Evolutionary conservation across 2,329 filamentous ascomycete genomes (phyloP), one percentile per base, ranked within the genome.

Genomic region (Mariannaea elegans): DNA sequence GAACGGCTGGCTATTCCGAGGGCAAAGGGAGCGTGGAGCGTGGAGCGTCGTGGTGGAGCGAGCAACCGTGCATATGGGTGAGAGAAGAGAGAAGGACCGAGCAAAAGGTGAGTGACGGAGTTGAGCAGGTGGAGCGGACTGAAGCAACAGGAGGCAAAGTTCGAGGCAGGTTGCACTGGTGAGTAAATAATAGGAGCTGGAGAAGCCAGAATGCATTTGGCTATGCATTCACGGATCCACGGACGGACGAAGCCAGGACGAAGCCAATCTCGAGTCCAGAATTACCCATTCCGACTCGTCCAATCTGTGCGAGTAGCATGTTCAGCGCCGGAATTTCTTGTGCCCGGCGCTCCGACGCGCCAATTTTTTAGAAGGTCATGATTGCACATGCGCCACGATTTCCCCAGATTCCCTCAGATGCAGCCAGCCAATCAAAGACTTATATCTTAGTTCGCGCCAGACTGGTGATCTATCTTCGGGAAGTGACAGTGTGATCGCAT

Each of bases 11-110:
- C 54, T 68, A 55, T 61, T 60, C 49, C 62, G 61, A 69, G 65
- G 62, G 59, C 59, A 65, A 67, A 65, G 59, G 63, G 59, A 62
- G 65, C 62, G 67, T 68, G 66, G 67, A 69, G 56, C 54, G 65
- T 69, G 58, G 60, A 51, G 68, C 59, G 65, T 64, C 57, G 63
- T 64, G 64, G 64, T 69, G 63, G 68, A 71, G 68, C 60, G 62
- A 68, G 66, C 63, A 65, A 52, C 62, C 60, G 65, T 66, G 68
- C 68, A 71, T 66, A 62, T 62, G 61, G 58, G 56, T 41, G 54
- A 56, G 56, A 56, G 56, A 66, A 47, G 55, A 65, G 61, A 63
- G 59, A 62, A 56, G 46, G 59, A 61, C 44, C 36, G 41, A 61
- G 32, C 42, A 38, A 48, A 24, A 44, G 32, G 53, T 52, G 64